Evolutionary conservation across 176 grass and related monocot genomes (phyloP).

Genomic region (Hordeum marinum): DNA sequence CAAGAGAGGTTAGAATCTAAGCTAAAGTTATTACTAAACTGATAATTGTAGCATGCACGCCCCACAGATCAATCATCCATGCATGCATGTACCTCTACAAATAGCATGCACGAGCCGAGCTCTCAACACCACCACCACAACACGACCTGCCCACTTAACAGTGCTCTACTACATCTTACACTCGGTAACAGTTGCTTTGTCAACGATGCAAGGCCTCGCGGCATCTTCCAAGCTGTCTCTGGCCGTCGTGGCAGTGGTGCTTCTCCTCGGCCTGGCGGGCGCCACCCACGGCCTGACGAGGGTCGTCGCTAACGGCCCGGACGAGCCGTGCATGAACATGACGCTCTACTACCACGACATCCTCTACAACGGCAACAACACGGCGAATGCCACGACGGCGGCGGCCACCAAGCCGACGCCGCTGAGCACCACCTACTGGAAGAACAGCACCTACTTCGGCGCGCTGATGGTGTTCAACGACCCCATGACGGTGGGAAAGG

Average conservation of each 20-base stretch:
- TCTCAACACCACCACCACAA: not conserved
- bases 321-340: not conserved
- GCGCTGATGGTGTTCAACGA: conserved; percentile 26
- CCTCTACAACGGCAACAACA: conserved; percentile 27
- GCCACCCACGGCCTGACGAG: not conserved
- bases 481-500: not conserved
- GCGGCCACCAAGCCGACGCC: not conserved
- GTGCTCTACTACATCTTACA: not conserved
- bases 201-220: not conserved
- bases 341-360: conserved; percentile 35
- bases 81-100: not conserved
- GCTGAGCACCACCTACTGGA: not conserved
- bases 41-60: not conserved
- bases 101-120: not conserved
- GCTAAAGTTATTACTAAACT: not conserved
- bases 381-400: conserved; percentile 22
- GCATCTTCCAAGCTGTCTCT: not conserved
- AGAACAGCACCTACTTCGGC: conserved; percentile 26
- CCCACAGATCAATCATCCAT: not conserved
- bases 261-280: not conserved
- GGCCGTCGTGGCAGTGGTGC: not conserved
- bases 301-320: not conserved
- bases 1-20: not conserved
- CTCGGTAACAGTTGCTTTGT: not conserved
- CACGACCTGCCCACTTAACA: not conserved